Conservation (phyloP, 2,329 filamentous ascomycete genomes). For the Aspergillus calidoustus region DNA sequence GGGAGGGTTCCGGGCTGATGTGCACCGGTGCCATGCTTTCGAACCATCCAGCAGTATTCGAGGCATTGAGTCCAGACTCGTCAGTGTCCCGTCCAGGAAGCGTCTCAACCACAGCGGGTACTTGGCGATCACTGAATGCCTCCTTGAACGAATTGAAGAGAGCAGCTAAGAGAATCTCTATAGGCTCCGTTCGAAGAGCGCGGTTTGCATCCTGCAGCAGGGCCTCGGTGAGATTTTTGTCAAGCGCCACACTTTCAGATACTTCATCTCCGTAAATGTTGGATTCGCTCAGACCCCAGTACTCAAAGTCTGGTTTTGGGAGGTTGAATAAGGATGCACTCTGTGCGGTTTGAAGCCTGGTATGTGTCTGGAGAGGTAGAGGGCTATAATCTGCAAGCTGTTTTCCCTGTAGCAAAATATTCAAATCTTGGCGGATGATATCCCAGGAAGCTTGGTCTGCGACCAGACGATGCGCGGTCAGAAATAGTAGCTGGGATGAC, state of each 20-base stretch:
- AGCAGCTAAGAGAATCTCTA: constrained; percentile 7
- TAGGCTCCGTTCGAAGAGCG: constrained; percentile 2
- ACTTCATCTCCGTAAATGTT: constrained; percentile 1
- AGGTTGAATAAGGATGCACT: background rate
- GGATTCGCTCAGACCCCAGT: constrained; percentile 1
- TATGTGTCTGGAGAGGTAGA: background rate
- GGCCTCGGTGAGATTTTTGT: background rate
- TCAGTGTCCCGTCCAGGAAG: background rate
- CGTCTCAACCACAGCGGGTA: background rate
- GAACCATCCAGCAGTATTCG: constrained; percentile 3
- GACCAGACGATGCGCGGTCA: constrained; percentile 6
- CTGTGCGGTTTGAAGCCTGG: background rate
- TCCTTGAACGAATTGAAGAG: background rate
- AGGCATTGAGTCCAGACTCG: background rate
- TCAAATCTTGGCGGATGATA: constrained; percentile 5
- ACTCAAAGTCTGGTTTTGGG: background rate
- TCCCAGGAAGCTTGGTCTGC: constrained; percentile 6
- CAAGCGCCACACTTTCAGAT: background rate
- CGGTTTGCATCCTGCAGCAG: background rate
- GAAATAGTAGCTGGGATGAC: background rate
- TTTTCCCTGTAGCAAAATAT: background rate
- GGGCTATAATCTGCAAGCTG: background rate
- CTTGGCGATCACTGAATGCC: background rate
- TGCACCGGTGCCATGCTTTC: background rate
- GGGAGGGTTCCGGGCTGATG: background rate